Percentiles rank a stretch among this genome's conserved stretches.
Evolutionary conservation across 2,329 filamentous ascomycete genomes (phyloP).

Genomic region (Ophiostoma fasciatum): DNA sequence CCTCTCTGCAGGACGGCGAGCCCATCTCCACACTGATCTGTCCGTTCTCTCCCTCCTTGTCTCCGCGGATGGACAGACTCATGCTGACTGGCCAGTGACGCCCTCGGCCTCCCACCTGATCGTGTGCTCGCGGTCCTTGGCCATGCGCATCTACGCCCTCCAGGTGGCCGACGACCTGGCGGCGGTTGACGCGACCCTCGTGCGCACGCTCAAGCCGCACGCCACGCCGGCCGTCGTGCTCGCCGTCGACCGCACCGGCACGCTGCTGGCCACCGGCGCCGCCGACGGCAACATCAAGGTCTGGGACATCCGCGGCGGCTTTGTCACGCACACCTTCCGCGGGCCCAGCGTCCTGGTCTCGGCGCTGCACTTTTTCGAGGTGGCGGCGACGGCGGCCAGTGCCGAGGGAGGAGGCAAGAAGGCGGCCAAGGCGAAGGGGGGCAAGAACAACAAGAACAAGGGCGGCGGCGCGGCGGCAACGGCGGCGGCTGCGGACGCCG

Average conservation of each 20-base stretch:
- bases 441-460: constrained; percentile 22
- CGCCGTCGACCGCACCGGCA: constrained; percentile 73
- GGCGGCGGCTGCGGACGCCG: constrained; percentile 22
- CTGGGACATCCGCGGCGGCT: constrained; percentile 86
- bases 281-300: constrained; percentile 92
- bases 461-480: constrained; percentile 19
- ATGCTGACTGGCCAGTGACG: constrained; percentile 43
- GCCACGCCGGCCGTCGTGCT: constrained; percentile 77
- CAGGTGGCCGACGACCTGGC: constrained; percentile 40
- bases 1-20: constrained; percentile 53
- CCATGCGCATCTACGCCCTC: constrained; percentile 81
- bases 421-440: constrained; percentile 23
- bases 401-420: too few species aligned
- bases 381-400: constrained; percentile 42
- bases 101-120: constrained; percentile 79
- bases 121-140: constrained; percentile 85
- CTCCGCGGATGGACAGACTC: too few species aligned
- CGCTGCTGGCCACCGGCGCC: constrained; percentile 79
- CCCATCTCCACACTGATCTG: constrained; percentile 53
- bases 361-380: constrained; percentile 80
- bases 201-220: constrained; percentile 79
- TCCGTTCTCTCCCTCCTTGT: neutral
- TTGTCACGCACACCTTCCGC: constrained; percentile 87
- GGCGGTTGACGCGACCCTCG: constrained; percentile 48
- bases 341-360: constrained; percentile 86